These are phyloP conservation scores for Podospora bellae-mahoneyi DNA, from an alignment of 495 filamentous ascomycete genomes.

Conservation along the genomic window DNA sequence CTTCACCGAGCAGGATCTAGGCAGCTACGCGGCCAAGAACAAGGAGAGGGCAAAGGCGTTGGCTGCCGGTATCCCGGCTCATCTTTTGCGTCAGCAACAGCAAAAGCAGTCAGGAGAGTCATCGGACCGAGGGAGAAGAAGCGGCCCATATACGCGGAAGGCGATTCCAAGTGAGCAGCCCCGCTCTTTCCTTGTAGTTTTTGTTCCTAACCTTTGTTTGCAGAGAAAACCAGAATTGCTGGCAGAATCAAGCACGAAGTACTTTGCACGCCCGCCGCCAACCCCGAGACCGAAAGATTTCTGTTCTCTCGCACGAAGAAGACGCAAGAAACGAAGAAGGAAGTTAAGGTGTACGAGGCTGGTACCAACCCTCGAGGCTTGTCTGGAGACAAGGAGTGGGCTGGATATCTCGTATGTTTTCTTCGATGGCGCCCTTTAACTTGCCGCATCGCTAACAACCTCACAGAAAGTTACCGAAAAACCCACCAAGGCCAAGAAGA, in stretches of 20 bases:
- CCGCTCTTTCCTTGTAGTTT: not conserved
- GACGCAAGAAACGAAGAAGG: constrained; percentile 60
- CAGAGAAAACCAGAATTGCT: constrained; percentile 69
- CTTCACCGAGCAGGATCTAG: constrained; percentile 88
- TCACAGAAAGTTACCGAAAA: constrained; percentile 45
- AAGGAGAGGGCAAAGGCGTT: constrained; percentile 47
- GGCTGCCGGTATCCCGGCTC: constrained; percentile 48
- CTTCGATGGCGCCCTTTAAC: not conserved
- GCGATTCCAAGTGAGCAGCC: constrained; percentile 72
- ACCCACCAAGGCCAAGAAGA: constrained; percentile 51
- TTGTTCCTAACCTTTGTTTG: constrained; percentile 8
- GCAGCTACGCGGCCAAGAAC: constrained; percentile 65
- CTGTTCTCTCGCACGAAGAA: constrained; percentile 58
- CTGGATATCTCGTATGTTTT: constrained; percentile 56
- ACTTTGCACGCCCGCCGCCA: constrained; percentile 70
- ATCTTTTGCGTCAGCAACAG: constrained; percentile 45
- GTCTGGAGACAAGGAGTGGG: constrained; percentile 45
- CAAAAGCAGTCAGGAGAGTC: constrained; percentile 29
- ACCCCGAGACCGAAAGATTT: constrained; percentile 64
- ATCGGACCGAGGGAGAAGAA: constrained; percentile 49
- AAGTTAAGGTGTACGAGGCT: constrained; percentile 43
- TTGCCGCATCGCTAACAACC: constrained; percentile 4
- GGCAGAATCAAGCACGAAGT: constrained; percentile 74
- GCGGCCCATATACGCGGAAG: constrained; percentile 67
- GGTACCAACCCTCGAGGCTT: constrained; percentile 34